A percentile compares a stretch with the other conserved stretches of the same genome.
phyloP scores from a whole-genome alignment of 2,329 filamentous ascomycete species.

The Biscogniauxia sp. region DNA sequence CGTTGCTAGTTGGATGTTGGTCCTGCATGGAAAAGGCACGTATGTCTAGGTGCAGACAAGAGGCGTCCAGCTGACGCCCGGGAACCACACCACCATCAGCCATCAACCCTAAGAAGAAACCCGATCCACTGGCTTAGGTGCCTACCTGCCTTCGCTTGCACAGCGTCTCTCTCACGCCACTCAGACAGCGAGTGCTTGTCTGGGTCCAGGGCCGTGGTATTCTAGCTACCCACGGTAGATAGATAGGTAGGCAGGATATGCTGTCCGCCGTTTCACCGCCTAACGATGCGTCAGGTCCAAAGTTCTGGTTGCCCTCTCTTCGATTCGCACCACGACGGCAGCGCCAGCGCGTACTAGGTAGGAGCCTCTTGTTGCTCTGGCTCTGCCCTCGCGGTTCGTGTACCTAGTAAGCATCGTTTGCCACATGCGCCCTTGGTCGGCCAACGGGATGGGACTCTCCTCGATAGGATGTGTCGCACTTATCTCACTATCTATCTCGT shows the following conservation, averaged over 20 bases:
- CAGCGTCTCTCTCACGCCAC: background rate
- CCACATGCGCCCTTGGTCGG: conserved; percentile 14
- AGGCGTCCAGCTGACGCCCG: conserved; percentile 19
- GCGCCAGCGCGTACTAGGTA: background rate
- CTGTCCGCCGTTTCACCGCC: conserved; percentile 15
- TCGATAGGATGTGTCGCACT: background rate
- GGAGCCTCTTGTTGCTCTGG: conserved; percentile 3
- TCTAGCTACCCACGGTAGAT: conserved; percentile 10
- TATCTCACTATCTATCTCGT: background rate
- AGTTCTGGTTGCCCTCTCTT: background rate
- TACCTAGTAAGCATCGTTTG: conserved; percentile 25
- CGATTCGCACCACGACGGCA: conserved; percentile 2
- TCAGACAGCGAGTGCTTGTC: conserved; percentile 9
- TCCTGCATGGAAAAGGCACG: background rate
- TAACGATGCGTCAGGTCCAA: conserved; percentile 7
- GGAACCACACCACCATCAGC: conserved; percentile 14
- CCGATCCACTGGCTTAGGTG: conserved; percentile 11
- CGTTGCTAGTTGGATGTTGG: background rate
- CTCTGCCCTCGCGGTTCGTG: conserved; percentile 22
- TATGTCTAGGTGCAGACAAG: background rate
- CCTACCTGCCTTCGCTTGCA: background rate
- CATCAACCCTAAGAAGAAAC: background rate
- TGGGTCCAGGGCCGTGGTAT: conserved; percentile 7
- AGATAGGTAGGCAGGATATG: conserved; percentile 18
- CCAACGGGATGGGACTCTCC: background rate